phyloP scores from a whole-genome alignment of 2,329 filamentous ascomycete genomes.

The Hymenoscyphus scutula region DNA sequence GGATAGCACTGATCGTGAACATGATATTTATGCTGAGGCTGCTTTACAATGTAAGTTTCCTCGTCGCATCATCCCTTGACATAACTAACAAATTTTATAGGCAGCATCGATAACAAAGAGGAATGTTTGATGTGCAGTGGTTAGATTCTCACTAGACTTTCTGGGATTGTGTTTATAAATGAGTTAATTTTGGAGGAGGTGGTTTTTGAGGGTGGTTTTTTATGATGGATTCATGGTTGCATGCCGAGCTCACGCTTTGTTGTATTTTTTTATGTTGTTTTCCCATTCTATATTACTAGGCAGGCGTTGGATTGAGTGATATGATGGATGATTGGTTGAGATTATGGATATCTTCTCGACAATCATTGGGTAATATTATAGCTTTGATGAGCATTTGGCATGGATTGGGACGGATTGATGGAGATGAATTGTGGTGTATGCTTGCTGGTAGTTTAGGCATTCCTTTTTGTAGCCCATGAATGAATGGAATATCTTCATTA shows the following conservation, averaged over 20 bases:
- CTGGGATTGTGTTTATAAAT: background rate
- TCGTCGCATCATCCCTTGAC: conserved; percentile 10
- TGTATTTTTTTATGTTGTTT: conserved; percentile 11
- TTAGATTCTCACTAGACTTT: conserved; percentile 41
- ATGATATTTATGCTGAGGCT: conserved; percentile 93
- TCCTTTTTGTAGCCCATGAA: too few relatives aligned
- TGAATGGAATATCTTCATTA: too few relatives aligned
- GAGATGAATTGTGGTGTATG: too few relatives aligned
- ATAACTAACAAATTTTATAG: conserved; percentile 42
- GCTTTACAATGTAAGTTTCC: conserved; percentile 74
- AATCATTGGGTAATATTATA: too few relatives aligned
- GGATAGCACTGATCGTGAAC: conserved; percentile 70
- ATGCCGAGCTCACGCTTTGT: conserved; percentile 31
- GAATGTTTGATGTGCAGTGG: conserved; percentile 97
- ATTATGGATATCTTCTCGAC: too few relatives aligned
- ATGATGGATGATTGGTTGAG: too few relatives aligned
- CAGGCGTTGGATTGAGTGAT: too few relatives aligned
- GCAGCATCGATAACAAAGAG: conserved; percentile 96
- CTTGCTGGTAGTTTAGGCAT: too few relatives aligned
- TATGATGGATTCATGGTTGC: conserved; percentile 27
- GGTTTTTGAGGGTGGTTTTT: too few relatives aligned
- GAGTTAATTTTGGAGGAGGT: background rate
- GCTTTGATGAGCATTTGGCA: too few relatives aligned
- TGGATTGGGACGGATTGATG: too few relatives aligned
- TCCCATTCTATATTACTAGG: background rate